Base-by-base conservation (phyloP, 2,329 filamentous ascomycete species). In the Xylaria polymorpha region DNA sequence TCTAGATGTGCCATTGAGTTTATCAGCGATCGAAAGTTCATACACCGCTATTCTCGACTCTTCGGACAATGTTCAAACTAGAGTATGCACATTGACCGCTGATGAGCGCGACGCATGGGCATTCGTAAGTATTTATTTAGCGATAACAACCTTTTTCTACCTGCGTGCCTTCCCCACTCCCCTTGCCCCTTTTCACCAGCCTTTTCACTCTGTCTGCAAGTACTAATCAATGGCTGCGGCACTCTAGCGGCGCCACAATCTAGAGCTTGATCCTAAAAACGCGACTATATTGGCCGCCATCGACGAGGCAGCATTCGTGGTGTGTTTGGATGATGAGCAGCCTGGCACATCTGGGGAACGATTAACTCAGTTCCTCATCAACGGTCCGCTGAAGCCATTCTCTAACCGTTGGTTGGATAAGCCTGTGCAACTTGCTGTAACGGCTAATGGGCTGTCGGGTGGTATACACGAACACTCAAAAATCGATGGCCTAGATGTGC, bases 341-440 rank as follows among this genome's bases (percentile, higher is more conserved):
- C 70, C 68, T 1, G 25, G 8, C 5, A 67, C 37, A 14, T 14
- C 70, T 7, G 59, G 68, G 1, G 61, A 67, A 39, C 62, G 68
- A 15, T 48, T 65, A 25, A 67, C 57, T 7, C 66, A 72, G 25
- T 72, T 71, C 55, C 61, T 70, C 1, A 20, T 70, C 4, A 69
- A 71, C 32, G 68, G 66, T 14, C 48, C 35, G 1, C 10, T 41
- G 2, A 58, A 51, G 1, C 66, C 68, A 7, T 68, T 70, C 9
- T 41, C 58, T 15, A 72, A 72, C 41, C 64, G 70, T 20, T 74
- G 72, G 72, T 60, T 72, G 5, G 72, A 74, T 58, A 72, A 74
- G 59, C 43, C 68, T 4, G 43, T 69, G 3, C 63, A 72, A 25
- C 62, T 74, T 29, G 56, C 57, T 43, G 62, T 74, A 20, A 67